Base-by-base conservation (phyloP, 2,329 filamentous ascomycete species). In the Fusarium avenaceum region DNA sequence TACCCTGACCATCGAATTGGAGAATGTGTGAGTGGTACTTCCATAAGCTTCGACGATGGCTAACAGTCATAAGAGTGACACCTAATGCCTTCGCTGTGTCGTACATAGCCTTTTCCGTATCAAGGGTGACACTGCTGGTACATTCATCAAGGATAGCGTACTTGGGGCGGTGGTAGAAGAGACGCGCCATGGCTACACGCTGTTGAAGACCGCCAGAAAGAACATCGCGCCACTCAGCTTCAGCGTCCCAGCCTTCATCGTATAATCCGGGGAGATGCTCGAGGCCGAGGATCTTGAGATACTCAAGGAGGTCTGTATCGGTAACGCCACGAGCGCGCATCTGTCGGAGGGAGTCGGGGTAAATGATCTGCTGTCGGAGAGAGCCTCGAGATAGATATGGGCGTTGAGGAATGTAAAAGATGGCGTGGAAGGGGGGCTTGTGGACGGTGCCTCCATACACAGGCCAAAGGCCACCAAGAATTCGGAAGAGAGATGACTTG, bases 71-170 rank as follows among this genome's bases (percentile, higher is more conserved):
- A 67, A 99, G 86, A 0, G 96, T 98, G 73, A 97, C 96, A 5
- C 93, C 94, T 19, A 97, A 81, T 19, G 87, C 85, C 84, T 99
- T 98, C 50, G 96, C 96, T 56, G 93, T 94, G 73, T 97, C 95
- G 79, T 99, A 99, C 94, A 99, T 98, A 76, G 93, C 87, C 77
- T 93, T 91, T 76, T 99, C 96, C 63, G 94, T 94, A 72, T 98
- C 95, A 28, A 97, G 86, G 17, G 96, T 97, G n/a, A 99, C 93
- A 52, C 90, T 93, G 57, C 91, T 94, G 8, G 96, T 99, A 80
- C 96, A 99, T 81, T 99, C 96, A 77, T 99, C 96, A 38, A 99
- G 84, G 71, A 99, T 99, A 13, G 96, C 96, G 78, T 97, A 98
- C 72, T 92, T 90, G 0, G 95, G 95, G 11, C 89, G 86, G 80